Base-by-base conservation (phyloP, 2,329 filamentous ascomycete genomes). In the Xylariaceae sp. region DNA sequence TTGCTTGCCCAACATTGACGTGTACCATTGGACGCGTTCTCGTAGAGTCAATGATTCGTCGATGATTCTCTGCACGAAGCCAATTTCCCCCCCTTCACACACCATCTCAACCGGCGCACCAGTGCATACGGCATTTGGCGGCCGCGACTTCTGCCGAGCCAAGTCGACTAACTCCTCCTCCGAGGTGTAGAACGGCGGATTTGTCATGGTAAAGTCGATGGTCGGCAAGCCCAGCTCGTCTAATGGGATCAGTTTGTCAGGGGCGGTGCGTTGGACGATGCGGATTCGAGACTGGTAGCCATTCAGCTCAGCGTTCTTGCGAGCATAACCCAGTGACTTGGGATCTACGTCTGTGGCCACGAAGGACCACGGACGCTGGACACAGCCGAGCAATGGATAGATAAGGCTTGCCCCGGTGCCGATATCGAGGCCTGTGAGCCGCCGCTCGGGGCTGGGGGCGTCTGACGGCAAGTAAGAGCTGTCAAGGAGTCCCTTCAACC, bases 131-230 rank as follows among this genome's bases (percentile, higher is more conserved):
- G 83, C 82, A 36, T 75, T 75, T 0, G 89, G 83, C 0, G 77
- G 77, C 0, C 70, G 68, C 3, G 69, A 60, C 56, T 95, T 94
- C 23, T 69, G 59, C 12, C 65, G 57, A 0, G 84, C 81, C 2
- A 80, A 81, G 4, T 65, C 60, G 3, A 70, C 45, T 58, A 95
- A 74, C 32, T 93, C 87, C 5, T 69, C 59, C 3, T 72, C 62
- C 0, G 84, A 88, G n/a, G 68, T 59, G 63, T 95, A 96, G 61
- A 98, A 98, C 0, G 92, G 92, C 0, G 92, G 92, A 46, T 98
- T 98, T 43, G 83, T 90, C 78, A 96, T 93, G 38, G 76, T 78
- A 55, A 96, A 95, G 53, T 90, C 80, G 27, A 94, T 66, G 3
- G 42, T 51, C 6, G 61, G 53, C 4, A 73, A 53, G 15, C 56